Base-by-base conservation (phyloP, 345 rosid genomes). In the Nasturtium officinale region DNA sequence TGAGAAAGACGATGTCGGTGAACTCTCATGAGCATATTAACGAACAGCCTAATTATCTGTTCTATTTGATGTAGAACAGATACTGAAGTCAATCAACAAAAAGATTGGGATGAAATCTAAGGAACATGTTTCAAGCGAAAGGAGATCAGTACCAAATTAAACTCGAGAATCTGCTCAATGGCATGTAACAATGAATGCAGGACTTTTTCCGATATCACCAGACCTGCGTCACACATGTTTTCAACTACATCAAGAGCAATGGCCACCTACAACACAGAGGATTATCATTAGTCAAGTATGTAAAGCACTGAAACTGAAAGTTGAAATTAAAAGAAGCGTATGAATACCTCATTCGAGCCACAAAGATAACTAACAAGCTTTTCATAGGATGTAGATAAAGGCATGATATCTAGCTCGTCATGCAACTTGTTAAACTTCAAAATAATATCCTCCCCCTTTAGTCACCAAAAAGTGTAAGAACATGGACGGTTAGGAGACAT, bases 201-300 rank as follows among this genome's bases (percentile, higher is more conserved):
- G 16, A 77, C 74, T 68, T 69, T 69, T 40, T 81, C 60, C 43
- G 93, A 76, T 77, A 89, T 42, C 40, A 76, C 48, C 72, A 84
- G 79, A 62, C 86, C 88, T 46, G 13, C 85, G 72, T 83, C 85
- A 78, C 82, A 82, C 85, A 91, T 86, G 80, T 82, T 71, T 33
- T 90, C 87, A 35, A 83, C 87, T 52, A 90, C 28, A 75, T 87
- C 96, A 78, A 95, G 83, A 70, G 98, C 96, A 29, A 58, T 78
- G 71, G 82, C 86, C 78, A 91, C 98, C 99, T 95, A 77, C 65
- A 37, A 68, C 21, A 65, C 61, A 16, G 59, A 61, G 40, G 81
- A 75, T 10, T 54, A 23, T 63, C 70, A 38, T 35, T 46, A 43
- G 52, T 72, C 50, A 74, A 58, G 60, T 13, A 18, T 18, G 16